A percentile compares a stretch with the other conserved stretches of the same genome.
Evolutionary conservation across 139 green algal species (phyloP).

Genomic region (Closterium sp.): DNA sequence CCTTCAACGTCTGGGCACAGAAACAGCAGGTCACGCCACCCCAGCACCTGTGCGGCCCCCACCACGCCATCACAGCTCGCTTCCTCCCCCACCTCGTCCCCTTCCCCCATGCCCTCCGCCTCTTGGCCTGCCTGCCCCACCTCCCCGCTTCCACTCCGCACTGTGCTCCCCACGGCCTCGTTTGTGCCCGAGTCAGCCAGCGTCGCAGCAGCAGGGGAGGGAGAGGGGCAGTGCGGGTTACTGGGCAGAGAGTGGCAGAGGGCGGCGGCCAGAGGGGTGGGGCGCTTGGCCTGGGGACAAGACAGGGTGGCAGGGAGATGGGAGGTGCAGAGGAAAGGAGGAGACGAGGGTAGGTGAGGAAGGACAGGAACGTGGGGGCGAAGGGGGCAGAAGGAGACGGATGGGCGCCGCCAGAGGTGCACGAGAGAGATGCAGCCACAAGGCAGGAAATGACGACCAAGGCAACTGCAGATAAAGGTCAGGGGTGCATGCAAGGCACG

Average conservation of each 20-base stretch:
- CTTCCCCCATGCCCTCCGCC: not conserved
- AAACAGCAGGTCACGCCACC: not conserved
- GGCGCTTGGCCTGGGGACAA: not conserved
- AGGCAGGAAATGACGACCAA: no score
- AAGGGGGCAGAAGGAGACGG: not conserved
- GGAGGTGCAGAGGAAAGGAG: not conserved
- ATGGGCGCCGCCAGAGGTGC: not conserved
- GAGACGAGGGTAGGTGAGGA: not conserved
- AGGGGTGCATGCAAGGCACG: not conserved
- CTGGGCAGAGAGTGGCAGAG: not conserved
- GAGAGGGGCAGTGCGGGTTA: not conserved
- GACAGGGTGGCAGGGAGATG: not conserved
- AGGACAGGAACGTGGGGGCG: not conserved
- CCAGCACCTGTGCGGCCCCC: not conserved
- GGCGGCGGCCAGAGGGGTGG: not conserved
- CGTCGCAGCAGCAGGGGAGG: not conserved
- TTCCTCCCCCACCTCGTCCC: not conserved
- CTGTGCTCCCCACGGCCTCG: not conserved
- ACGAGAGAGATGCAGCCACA: no score
- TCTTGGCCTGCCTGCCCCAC: not conserved
- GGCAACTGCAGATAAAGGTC: no score
- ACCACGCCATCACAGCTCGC: not conserved
- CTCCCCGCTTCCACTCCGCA: not conserved
- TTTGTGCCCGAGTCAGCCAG: not conserved
- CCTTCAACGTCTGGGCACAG: not conserved